Evolutionary conservation across 208 protist genomes (phyloP).

Genomic region (Paratrypanosoma confusum): DNA sequence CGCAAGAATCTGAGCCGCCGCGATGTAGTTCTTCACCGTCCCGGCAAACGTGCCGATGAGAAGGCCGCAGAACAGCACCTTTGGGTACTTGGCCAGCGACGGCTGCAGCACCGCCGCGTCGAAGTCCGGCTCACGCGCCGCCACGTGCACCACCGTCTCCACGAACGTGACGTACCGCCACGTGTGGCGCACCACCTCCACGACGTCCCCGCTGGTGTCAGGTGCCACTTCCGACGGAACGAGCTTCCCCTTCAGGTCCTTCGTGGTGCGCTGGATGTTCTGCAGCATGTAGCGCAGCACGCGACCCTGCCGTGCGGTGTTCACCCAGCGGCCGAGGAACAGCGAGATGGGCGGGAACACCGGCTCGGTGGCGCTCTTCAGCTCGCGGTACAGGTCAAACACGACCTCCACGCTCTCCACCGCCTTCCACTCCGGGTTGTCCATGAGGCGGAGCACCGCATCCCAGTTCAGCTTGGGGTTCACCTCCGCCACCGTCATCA

Average conservation of each 20-base stretch:
- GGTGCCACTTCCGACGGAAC: too few relatives aligned
- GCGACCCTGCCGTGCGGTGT: conserved; percentile 56
- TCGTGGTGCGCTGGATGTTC: too few relatives aligned
- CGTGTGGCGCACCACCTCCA: conserved; percentile 43
- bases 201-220: conserved; percentile 10
- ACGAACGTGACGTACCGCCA: conserved; percentile 73
- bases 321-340: conserved; percentile 74
- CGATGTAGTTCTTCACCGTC: conserved; percentile 73
- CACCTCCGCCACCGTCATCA: conserved; percentile 16
- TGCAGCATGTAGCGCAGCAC: conserved; percentile 75
- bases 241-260: too few relatives aligned
- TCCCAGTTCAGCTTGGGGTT: conserved; percentile 56
- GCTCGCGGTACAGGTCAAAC: conserved; percentile 77
- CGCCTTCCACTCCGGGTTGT: conserved; percentile 53
- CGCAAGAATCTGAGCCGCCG: conserved; percentile 52
- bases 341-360: conserved; percentile 63
- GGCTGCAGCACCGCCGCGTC: conserved; percentile 58
- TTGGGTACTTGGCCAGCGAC: conserved; percentile 46
- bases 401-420: conserved; percentile 74
- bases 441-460: conserved; percentile 58
- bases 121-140: conserved; percentile 67
- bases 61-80: conserved; percentile 66
- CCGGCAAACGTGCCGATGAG: conserved; percentile 47
- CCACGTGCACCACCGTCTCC: conserved; percentile 73
- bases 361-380: conserved; percentile 30